Evolutionary conservation across 176 grass and related monocot species (phyloP), one percentile per base, ranked within the genome.

Genomic region (Musa schizocarpa): DNA sequence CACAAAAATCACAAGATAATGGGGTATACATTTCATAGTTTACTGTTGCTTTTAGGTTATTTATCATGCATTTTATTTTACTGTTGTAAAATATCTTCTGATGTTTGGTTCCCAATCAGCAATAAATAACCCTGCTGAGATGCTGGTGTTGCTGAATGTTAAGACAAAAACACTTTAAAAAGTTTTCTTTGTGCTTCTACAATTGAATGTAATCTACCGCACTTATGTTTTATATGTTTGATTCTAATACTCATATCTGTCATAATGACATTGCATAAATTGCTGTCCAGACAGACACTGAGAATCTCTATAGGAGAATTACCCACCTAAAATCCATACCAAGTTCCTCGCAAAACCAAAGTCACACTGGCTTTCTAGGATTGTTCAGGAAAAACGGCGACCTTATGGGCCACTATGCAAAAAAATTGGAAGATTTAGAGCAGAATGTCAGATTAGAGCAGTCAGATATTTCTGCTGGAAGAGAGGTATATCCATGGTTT

Each of bases 381-480:
- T 17, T 89, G 73, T 94, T 92, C 89, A 49, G 76, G 23, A 50
- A 73, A 9, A 81, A 86, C 87, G 89, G 81, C 49, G 88, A 89
- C 85, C 27, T 59, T 76, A 56, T 77, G 22, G 79, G 48, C 48
- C 68, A 76, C 67, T 92, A 94, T 75, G 72, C 83, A 34, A 92
- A 92, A 89, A 86, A 81, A 73, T 84, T 94, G 50, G 95, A 92
- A 61, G 86, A 88, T 75, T 53, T 99, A 26, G 90, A 99, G 65
- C 90, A 99, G 73, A 87, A 89, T 87, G 95, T 99, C 53, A 91
- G 86, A 80, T 76, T 92, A 80, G 81, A 89, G 77, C 95, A 99
- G 43, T 87, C 88, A 72, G 82, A 89, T 84, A 63, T 83, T 80
- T 88, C 79, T 82, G 80, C 77, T 75, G 83, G 70, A 59, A 72